Base-by-base conservation (phyloP, 2,329 filamentous ascomycete genomes). In the Thielaviopsis euricoi region DNA sequence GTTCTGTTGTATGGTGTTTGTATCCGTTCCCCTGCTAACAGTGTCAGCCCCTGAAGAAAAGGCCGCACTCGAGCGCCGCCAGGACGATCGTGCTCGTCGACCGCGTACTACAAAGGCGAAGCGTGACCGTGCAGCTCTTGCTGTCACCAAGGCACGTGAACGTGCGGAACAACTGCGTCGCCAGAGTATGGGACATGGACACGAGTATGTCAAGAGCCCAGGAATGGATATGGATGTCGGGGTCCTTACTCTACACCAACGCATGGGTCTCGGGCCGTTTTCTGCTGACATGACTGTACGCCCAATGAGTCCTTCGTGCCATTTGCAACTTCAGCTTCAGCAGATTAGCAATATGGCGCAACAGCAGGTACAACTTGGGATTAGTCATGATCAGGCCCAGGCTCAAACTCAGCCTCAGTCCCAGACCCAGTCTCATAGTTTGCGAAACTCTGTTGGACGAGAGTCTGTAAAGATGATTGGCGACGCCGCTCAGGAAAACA, bases 41-140 rank as follows among this genome's bases (percentile, higher is more conserved):
- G 15, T 50, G 2, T 10, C n/a, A 60, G 58, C 58, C 12, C 55
- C 58, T 13, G 58, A 60, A 52, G 58, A 60, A 52, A 60, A 58
- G 50, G 43, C 55, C 12, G 52, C 58, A 13, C 49, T 60, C 9
- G 55, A 60, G 56, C 52, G 58, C n/a, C 58, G 58, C 23, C 58
- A 60, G 50, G 58, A 60, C 22, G 58, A 60, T 22, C 58, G 58
- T 33, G 58, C 58, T 19, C 58, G 58, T 9, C 58, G 58, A 29
- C 58, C 58, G 5, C 58, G 58, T n/a, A 60, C 58, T 23, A 60
- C 55, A n/a, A 60, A 60, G 52, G 58, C 58, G 10, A 60, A 60
- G 50, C 55, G 55, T 6, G 58, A 60, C n/a, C 58, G 58, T 25
- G 58, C 58, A 25, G 58, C 58, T n/a, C 33, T 60, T 12, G 55